Conservation (phyloP, 2,329 filamentous ascomycete genomes). For the Aspergillus fischeri region DNA sequence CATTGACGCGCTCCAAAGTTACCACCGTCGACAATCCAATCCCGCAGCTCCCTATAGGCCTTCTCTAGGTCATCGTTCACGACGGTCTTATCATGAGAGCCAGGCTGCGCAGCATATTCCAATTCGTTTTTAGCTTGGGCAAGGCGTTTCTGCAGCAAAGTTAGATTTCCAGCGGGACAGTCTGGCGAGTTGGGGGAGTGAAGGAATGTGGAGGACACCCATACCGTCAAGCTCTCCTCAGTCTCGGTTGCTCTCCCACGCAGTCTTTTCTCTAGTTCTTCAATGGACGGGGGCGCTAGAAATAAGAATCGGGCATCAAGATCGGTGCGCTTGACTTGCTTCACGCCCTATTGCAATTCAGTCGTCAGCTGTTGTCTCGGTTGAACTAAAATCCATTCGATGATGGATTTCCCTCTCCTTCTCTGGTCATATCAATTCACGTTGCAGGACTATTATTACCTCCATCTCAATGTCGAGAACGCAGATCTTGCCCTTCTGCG, state of each 20-base stretch:
- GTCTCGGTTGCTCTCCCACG: constrained; percentile 73
- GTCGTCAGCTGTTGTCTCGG: constrained; percentile 1
- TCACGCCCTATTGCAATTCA: constrained; percentile 61
- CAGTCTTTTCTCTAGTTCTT: constrained; percentile 69
- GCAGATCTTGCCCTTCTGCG: constrained; percentile 66
- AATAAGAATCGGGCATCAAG: constrained; percentile 79
- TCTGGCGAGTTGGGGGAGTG: not conserved
- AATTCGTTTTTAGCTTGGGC: constrained; percentile 70
- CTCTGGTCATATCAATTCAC: not conserved
- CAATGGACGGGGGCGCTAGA: constrained; percentile 72
- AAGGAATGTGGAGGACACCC: not conserved
- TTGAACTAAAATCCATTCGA: not conserved
- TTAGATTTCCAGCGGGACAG: not conserved
- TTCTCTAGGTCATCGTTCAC: constrained; percentile 63
- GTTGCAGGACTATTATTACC: constrained; percentile 42
- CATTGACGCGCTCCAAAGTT: constrained; percentile 28
- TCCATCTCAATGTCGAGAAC: constrained; percentile 98
- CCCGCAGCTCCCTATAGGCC: constrained; percentile 52
- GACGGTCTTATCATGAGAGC: constrained; percentile 62
- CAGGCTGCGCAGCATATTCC: constrained; percentile 64
- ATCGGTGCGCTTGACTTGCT: constrained; percentile 77
- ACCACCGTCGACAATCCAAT: constrained; percentile 46
- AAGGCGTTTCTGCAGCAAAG: constrained; percentile 51
- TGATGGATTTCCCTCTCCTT: not conserved
- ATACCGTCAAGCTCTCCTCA: constrained; percentile 58